Evolutionary conservation across 495 filamentous ascomycete genomes (phyloP).

Genomic region (Penicillium subrubescens): DNA sequence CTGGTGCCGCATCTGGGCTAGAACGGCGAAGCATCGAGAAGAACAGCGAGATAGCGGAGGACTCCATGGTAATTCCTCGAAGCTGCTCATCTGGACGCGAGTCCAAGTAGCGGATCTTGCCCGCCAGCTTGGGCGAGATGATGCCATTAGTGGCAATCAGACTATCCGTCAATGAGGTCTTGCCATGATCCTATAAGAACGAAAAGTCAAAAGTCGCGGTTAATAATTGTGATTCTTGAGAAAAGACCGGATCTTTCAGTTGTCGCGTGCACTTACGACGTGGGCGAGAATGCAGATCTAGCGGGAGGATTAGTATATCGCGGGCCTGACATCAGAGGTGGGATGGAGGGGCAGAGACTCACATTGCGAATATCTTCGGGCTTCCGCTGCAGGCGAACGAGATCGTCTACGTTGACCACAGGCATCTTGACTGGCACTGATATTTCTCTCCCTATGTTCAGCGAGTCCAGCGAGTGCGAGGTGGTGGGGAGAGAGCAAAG

Average conservation of each 20-base stretch:
- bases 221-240: neutral
- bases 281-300: slow-evolving; percentile 98
- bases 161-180: slow-evolving; percentile 95
- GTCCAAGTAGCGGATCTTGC: slow-evolving; percentile 97
- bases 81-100: slow-evolving; percentile 96
- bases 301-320: slow-evolving; percentile 33
- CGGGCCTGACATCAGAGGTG: slow-evolving; percentile 31
- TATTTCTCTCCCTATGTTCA: slow-evolving; percentile 15
- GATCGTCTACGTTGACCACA: slow-evolving; percentile 82
- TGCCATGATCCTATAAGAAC: slow-evolving; percentile 77
- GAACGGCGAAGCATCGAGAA: slow-evolving; percentile 84
- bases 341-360: slow-evolving; percentile 45
- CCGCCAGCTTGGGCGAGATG: slow-evolving; percentile 95
- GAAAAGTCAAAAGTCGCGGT: slow-evolving; percentile 3
- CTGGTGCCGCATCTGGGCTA: slow-evolving; percentile 66
- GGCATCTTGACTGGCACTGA: slow-evolving; percentile 65
- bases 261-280: slow-evolving; percentile 66
- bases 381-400: slow-evolving; percentile 80
- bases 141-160: slow-evolving; percentile 99
- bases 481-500: slow-evolving; percentile 19
- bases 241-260: neutral
- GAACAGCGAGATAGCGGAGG: slow-evolving; percentile 94
- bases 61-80: slow-evolving; percentile 99
- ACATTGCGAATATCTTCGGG: slow-evolving; percentile 89
- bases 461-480: slow-evolving; percentile 9